phyloP scores from a whole-genome alignment of 2,329 filamentous ascomycete species.

The Endoconidiophora laricicola region DNA sequence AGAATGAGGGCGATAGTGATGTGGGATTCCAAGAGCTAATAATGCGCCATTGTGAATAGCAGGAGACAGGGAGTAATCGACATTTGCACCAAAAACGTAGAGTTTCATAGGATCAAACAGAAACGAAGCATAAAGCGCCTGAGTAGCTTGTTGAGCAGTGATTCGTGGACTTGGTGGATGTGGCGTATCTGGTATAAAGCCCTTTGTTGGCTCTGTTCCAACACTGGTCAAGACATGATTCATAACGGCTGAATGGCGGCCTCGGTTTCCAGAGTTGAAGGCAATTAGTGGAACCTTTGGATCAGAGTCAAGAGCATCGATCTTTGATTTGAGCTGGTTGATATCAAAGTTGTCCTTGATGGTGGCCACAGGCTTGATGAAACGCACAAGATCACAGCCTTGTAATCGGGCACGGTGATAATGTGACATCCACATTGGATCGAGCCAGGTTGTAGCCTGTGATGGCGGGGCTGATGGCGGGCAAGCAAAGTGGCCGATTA shows the following conservation, averaged over 20 bases:
- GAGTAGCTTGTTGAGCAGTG: conserved; percentile 46
- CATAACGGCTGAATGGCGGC: conserved; percentile 48
- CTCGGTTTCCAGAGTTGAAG: conserved; percentile 47
- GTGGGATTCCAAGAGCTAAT: conserved; percentile 49
- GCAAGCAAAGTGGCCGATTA: conserved; percentile 39
- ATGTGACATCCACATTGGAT: conserved; percentile 34
- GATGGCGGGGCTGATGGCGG: conserved; percentile 10
- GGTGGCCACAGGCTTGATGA: conserved; percentile 38
- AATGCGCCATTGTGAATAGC: conserved; percentile 64
- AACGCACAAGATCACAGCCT: conserved; percentile 44
- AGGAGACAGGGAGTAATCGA: conserved; percentile 57
- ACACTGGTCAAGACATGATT: conserved; percentile 36
- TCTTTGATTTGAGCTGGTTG: conserved; percentile 34
- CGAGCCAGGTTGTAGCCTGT: conserved; percentile 31
- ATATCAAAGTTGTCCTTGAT: conserved; percentile 49
- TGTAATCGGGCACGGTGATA: conserved; percentile 41
- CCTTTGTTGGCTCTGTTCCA: conserved; percentile 14
- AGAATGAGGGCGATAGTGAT: conserved; percentile 48
- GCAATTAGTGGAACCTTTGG: conserved; percentile 38
- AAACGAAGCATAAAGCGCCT: conserved; percentile 49
- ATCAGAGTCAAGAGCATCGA: conserved; percentile 25
- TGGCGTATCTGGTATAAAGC: conserved; percentile 18
- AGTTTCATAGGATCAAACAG: conserved; percentile 53
- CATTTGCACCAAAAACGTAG: conserved; percentile 57
- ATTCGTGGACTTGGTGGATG: conserved; percentile 20